A percentile compares a stretch with the other conserved stretches of the same genome.
phyloP scores from a whole-genome alignment of 768 basidiomycete genomes.

The Russula dissimulans region DNA sequence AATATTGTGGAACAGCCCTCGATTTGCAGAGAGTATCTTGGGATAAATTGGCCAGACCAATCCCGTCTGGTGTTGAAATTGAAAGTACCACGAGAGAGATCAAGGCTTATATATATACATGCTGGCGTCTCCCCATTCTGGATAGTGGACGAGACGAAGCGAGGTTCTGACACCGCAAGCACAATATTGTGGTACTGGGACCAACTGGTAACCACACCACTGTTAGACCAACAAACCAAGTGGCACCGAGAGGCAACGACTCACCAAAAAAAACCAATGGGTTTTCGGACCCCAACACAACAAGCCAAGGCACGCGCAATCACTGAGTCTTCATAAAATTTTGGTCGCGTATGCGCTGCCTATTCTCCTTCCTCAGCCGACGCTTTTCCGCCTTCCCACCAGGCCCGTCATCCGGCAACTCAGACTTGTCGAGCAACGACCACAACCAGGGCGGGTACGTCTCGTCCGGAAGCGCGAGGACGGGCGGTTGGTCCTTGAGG shows the following conservation, averaged over 20 bases:
- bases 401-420: constrained; percentile 59
- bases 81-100: not conserved
- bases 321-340: constrained; percentile 84
- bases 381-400: constrained; percentile 53
- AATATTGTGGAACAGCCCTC: not conserved
- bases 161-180: not conserved
- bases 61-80: not conserved
- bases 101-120: not conserved
- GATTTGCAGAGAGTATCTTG: not conserved
- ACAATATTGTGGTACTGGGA: not conserved
- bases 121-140: not conserved
- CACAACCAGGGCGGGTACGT: constrained; percentile 89
- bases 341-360: constrained; percentile 63
- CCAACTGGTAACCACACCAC: not conserved
- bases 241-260: not conserved
- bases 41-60: not conserved
- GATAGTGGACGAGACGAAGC: not conserved
- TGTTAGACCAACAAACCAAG: not conserved
- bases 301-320: not conserved
- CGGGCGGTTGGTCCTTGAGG: constrained; percentile 70
- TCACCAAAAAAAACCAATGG: not conserved
- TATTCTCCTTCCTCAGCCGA: constrained; percentile 49
- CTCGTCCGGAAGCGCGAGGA: constrained; percentile 69
- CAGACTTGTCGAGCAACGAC: constrained; percentile 53
- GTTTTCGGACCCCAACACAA: too few relatives aligned